Evolutionary conservation across 164 flowering plant species (phyloP).

Genomic region (Umbilicus rupestris): DNA sequence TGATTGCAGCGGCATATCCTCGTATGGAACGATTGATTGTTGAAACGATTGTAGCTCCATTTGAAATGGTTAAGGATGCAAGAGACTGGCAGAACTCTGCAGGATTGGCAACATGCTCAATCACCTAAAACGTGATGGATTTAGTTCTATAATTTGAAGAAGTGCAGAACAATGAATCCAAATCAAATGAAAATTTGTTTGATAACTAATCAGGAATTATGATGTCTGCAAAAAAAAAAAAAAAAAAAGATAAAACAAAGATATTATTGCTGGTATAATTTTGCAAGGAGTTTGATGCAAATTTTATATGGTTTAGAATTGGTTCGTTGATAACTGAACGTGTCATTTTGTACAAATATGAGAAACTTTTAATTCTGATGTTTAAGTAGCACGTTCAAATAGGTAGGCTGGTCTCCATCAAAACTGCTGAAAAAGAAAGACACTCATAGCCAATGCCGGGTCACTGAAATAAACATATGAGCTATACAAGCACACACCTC

Average conservation of each 20-base stretch:
- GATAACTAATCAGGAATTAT: not conserved
- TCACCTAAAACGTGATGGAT: conserved; percentile 40
- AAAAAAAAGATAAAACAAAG: no score
- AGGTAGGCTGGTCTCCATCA: no score
- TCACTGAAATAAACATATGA: not conserved
- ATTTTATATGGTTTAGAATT: no score
- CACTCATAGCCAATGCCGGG: not conserved
- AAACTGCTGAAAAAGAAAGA: no score
- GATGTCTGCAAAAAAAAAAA: not conserved
- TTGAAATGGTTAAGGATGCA: conserved; percentile 46
- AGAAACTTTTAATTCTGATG: no score
- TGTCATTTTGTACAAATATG: no score
- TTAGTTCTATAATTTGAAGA: not conserved
- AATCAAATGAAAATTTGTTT: not conserved
- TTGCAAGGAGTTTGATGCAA: no score
- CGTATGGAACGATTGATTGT: conserved; percentile 88
- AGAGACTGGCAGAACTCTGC: conserved; percentile 91
- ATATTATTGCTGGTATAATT: no score
- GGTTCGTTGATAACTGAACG: no score
- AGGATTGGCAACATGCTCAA: conserved; percentile 94
- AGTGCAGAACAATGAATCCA: not conserved
- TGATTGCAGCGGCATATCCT: conserved; percentile 74
- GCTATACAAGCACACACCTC: conserved; percentile 44
- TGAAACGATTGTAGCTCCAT: conserved; percentile 78
- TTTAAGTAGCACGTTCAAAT: no score